A percentile compares a stretch with the other conserved stretches of the same genome.
These are phyloP conservation scores for Neoscytalidium dimidiatum DNA, from an alignment of 2,329 filamentous ascomycete genomes.

Conservation along the genomic window DNA sequence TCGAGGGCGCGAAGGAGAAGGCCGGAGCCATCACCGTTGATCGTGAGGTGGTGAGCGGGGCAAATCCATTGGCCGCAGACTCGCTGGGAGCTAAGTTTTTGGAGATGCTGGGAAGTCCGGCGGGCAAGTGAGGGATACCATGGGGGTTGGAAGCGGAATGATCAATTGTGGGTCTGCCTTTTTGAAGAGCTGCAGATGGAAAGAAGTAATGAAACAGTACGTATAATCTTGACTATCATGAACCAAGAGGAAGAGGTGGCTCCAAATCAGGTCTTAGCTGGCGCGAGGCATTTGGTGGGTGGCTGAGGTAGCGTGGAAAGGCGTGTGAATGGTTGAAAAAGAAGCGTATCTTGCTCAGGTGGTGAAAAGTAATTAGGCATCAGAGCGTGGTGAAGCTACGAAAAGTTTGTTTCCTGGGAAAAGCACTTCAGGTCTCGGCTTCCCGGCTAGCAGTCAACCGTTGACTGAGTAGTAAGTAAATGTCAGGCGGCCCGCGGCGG, in stretches of 20 bases:
- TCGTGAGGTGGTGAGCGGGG: conserved; percentile 40
- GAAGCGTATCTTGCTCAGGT: background rate
- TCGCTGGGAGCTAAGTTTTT: conserved; percentile 35
- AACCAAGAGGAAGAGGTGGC: background rate
- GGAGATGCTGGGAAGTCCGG: conserved; percentile 29
- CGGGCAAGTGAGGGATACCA: background rate
- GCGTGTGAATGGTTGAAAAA: background rate
- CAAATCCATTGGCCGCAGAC: conserved; percentile 36
- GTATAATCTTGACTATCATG: background rate
- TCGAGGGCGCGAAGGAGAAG: conserved; percentile 43
- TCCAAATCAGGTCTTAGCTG: background rate
- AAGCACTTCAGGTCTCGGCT: background rate
- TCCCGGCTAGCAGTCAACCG: background rate
- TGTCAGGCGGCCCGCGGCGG: background rate
- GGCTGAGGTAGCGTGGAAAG: background rate
- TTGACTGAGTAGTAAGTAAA: background rate
- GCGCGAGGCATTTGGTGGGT: background rate
- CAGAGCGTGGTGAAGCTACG: background rate
- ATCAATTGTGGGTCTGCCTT: background rate
- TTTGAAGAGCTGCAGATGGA: background rate
- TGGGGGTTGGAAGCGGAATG: background rate
- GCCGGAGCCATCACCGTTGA: conserved; percentile 46
- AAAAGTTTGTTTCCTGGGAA: background rate
- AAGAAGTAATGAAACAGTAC: background rate
- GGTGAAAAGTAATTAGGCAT: background rate